Percentiles rank a stretch among this genome's conserved stretches.
phyloP scores from a whole-genome alignment of 2,329 filamentous ascomycete species.

The Aspergillus unguis region DNA sequence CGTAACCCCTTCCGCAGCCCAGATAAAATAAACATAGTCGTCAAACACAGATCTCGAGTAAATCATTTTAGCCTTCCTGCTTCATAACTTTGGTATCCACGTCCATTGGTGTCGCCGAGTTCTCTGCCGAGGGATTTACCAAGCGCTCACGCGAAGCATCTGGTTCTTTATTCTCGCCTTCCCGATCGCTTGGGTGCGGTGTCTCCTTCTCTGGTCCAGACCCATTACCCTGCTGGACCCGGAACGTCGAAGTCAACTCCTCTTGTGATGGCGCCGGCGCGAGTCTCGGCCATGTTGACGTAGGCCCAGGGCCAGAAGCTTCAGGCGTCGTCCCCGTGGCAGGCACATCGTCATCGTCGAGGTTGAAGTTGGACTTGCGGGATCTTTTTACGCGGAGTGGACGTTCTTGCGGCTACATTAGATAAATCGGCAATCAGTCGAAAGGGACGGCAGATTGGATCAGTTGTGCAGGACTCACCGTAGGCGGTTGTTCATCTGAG shows the following conservation, averaged over 20 bases:
- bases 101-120: slow-evolving; percentile 36
- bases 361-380: slow-evolving; percentile 35
- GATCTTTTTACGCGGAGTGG: slow-evolving; percentile 45
- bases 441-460: slow-evolving; percentile 14
- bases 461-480: slow-evolving; percentile 23
- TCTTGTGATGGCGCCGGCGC: slow-evolving; percentile 37
- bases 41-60: not conserved
- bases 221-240: slow-evolving; percentile 30
- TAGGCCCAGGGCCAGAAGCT: slow-evolving; percentile 7
- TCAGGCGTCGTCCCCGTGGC: slow-evolving; percentile 23
- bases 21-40: slow-evolving; percentile 7
- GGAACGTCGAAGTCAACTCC: slow-evolving; percentile 38
- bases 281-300: slow-evolving; percentile 31
- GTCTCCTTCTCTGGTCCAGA: slow-evolving; percentile 25
- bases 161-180: slow-evolving; percentile 12
- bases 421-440: not conserved
- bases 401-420: slow-evolving; percentile 44
- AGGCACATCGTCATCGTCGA: slow-evolving; percentile 26
- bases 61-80: slow-evolving; percentile 26
- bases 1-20: slow-evolving; percentile 3
- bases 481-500: slow-evolving; percentile 44
- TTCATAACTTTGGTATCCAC: slow-evolving; percentile 36
- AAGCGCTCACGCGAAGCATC: slow-evolving; percentile 13
- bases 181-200: slow-evolving; percentile 17
- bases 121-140: slow-evolving; percentile 20